phyloP scores from a whole-genome alignment of 2,329 filamentous ascomycete genomes.

The Cladosporium sp. region DNA sequence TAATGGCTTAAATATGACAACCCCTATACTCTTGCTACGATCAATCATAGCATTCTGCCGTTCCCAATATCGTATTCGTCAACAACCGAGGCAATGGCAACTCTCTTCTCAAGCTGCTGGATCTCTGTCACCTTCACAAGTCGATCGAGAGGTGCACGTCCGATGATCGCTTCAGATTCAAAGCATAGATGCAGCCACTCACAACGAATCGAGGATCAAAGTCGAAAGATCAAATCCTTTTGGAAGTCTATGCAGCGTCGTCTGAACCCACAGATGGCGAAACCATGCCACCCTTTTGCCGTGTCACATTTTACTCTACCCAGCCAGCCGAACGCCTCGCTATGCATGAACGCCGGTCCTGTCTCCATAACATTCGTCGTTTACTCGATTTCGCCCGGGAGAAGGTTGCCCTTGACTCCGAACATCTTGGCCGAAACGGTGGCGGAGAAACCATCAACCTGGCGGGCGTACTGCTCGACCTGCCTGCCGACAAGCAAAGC shows the following conservation, averaged over 20 bases:
- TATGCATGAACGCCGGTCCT: slow-evolving; percentile 12
- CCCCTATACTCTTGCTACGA: slow-evolving; percentile 9
- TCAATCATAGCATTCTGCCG: too few species aligned
- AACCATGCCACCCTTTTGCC: neutral
- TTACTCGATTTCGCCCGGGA: slow-evolving; percentile 36
- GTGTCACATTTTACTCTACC: slow-evolving; percentile 9
- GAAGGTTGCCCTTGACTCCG: slow-evolving; percentile 68
- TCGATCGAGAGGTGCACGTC: neutral
- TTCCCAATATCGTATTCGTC: too few species aligned
- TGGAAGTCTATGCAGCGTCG: neutral
- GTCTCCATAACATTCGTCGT: slow-evolving; percentile 5
- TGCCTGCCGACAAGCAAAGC: slow-evolving; percentile 92
- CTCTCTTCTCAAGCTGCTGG: too few species aligned
- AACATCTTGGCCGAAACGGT: slow-evolving; percentile 96
- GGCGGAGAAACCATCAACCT: slow-evolving; percentile 93
- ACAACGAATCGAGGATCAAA: neutral
- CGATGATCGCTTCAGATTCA: too few species aligned
- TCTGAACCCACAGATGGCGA: neutral
- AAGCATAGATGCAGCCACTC: too few species aligned
- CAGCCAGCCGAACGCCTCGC: slow-evolving; percentile 12
- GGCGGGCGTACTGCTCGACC: slow-evolving; percentile 95
- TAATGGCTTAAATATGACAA: neutral
- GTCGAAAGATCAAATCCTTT: slow-evolving; percentile 2
- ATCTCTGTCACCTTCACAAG: too few species aligned
- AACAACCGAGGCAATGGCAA: too few species aligned